Percentiles rank a stretch among this genome's conserved stretches.
Evolutionary conservation across 495 filamentous ascomycete genomes (phyloP).

Genomic region (Pyrenopolyporus hunteri): DNA sequence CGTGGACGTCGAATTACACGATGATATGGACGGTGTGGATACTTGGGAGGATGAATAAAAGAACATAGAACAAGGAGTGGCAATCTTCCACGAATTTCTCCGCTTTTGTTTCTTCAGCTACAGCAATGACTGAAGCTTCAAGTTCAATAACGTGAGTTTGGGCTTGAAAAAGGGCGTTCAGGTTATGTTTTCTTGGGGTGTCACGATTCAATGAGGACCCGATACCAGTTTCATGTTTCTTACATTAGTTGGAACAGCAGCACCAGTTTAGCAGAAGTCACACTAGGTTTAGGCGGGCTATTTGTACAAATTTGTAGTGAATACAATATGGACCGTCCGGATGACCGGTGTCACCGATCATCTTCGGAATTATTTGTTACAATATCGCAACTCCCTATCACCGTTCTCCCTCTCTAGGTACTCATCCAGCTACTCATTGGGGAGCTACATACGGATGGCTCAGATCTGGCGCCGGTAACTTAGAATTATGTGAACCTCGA

Average conservation of each 20-base stretch:
- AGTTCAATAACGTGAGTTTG: too few species aligned
- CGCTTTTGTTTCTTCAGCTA: neutral
- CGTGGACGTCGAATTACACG: constrained; percentile 65
- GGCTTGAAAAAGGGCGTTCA: constrained; percentile 23
- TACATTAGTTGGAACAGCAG: constrained; percentile 6
- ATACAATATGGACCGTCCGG: neutral
- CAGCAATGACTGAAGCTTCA: neutral
- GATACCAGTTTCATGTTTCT: constrained; percentile 22
- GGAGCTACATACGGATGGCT: too few species aligned
- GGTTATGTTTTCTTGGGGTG: constrained; percentile 3
- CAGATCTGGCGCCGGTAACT: too few species aligned
- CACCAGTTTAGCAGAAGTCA: neutral
- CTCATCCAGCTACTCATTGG: too few species aligned
- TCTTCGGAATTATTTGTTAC: too few species aligned
- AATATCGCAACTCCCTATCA: too few species aligned
- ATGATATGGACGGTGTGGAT: constrained; percentile 22
- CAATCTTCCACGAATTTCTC: neutral
- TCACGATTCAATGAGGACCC: constrained; percentile 8
- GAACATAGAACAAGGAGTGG: neutral
- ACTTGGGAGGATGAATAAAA: constrained; percentile 47
- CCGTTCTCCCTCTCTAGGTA: too few species aligned
- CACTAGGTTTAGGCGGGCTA: neutral
- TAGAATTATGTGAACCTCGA: too few species aligned
- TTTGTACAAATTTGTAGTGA: neutral
- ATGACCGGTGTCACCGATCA: neutral